Base-by-base conservation (phyloP, 129 eudicot species). In the Flaveria robusta region DNA sequence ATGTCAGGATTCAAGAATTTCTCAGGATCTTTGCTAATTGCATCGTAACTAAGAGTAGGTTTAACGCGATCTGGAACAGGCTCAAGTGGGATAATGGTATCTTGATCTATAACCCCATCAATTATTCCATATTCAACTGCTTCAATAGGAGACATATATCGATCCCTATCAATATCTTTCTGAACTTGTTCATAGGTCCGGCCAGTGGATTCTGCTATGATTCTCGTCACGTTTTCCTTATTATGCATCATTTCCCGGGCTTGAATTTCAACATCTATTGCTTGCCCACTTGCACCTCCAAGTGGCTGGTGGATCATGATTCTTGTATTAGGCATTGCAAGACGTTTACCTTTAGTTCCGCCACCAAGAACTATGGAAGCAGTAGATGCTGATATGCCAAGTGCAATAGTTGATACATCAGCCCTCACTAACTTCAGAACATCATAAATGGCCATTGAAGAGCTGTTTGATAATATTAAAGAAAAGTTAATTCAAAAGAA, bases 231-330 rank as follows among this genome's bases (percentile, higher is more conserved):
- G 34, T 84, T 89, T 2, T 82, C 81, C 79, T 91, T 94, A 86
- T 79, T 94, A 59, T 87, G 79, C 86, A 84, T 74, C 77, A 94
- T 67, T 81, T 94, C 98, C n/a, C 74, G 64, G 19, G 97, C 93
- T 86, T 94, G 97, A 77, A 88, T 89, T 81, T 94, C 98, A 22
- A 94, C 97, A 66, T 87, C 91, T 13, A 84, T 78, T 14, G 88
- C 98, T 70, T 84, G 87, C 41, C 98, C 98, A 45, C 97, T 86
- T 29, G 88, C 87, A 69, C 97, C 97, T 62, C 98, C 98, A 14
- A 88, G 84, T 7, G 98, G 98, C 66, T 94, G 98, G 85, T 91
- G 97, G 56, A 94, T 82, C 98, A 94, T 94, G n/a, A 94, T 89
- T 66, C 98, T 74, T 19, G 97, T 66, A 68, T 89, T 94, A 23